These are phyloP conservation scores for Dacryopinax spathularia DNA, from an alignment of 768 basidiomycete genomes.

Conservation along the genomic window DNA sequence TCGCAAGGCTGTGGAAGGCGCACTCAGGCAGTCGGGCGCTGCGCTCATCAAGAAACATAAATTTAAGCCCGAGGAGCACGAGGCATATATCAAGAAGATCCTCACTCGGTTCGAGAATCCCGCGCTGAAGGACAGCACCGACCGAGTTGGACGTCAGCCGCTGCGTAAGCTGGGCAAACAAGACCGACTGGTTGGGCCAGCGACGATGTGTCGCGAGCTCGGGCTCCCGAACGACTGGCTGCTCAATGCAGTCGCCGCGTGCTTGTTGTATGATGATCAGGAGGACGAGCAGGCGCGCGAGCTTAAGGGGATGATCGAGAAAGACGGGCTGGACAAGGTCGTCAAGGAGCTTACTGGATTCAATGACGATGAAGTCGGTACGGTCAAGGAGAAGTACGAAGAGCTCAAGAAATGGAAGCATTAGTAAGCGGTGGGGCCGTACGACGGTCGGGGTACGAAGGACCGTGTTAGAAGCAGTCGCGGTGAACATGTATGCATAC, in stretches of 20 bases:
- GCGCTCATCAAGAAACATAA: constrained; percentile 24
- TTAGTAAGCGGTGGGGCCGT: neutral
- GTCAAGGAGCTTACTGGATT: constrained; percentile 23
- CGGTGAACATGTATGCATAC: too few species aligned
- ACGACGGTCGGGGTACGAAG: too few species aligned
- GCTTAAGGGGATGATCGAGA: constrained; percentile 19
- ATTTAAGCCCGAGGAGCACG: constrained; percentile 17
- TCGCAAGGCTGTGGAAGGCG: constrained; percentile 19
- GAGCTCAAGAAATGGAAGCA: neutral
- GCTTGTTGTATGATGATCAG: constrained; percentile 23
- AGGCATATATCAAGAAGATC: constrained; percentile 24
- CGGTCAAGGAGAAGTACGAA: neutral
- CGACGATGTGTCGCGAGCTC: constrained; percentile 24
- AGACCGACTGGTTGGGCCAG: constrained; percentile 28
- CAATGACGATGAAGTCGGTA: constrained; percentile 7
- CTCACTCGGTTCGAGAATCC: constrained; percentile 26
- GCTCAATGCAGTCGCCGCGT: constrained; percentile 26
- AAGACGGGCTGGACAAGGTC: constrained; percentile 20
- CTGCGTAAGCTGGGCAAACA: constrained; percentile 26
- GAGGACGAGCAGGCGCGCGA: constrained; percentile 26
- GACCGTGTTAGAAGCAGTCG: too few species aligned
- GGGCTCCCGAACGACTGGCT: constrained; percentile 23
- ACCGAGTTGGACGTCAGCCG: constrained; percentile 29
- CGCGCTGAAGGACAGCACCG: constrained; percentile 26
- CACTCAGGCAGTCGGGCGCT: constrained; percentile 27